Percentiles rank a stretch among this genome's conserved stretches.
Evolutionary conservation across 495 filamentous ascomycete species (phyloP).

Genomic region (Cercophora scortea): DNA sequence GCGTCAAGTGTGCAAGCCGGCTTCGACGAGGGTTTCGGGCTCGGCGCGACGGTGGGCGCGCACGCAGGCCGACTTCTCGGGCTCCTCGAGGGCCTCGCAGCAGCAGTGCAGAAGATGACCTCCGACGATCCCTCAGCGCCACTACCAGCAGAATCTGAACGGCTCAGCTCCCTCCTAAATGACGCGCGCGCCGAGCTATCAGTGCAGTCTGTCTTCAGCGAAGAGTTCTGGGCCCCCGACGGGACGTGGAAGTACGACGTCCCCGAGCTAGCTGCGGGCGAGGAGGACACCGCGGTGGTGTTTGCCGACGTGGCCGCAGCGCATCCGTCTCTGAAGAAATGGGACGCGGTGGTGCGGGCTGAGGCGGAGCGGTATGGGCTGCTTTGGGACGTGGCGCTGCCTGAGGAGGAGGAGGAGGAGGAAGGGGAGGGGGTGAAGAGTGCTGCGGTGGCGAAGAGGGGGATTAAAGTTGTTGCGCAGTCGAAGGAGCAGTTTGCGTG

Average conservation of each 20-base stretch:
- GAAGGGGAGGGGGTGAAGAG: neutral
- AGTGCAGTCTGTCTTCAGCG: constrained; percentile 55
- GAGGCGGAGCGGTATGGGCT: constrained; percentile 37
- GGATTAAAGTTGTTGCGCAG: neutral
- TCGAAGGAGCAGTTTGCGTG: constrained; percentile 12
- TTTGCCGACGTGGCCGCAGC: constrained; percentile 47
- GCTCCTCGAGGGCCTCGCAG: constrained; percentile 56
- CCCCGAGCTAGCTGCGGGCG: constrained; percentile 12
- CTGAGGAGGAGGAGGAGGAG: constrained; percentile 7
- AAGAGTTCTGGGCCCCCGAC: constrained; percentile 49
- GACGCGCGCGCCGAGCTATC: constrained; percentile 53
- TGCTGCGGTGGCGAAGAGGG: constrained; percentile 3
- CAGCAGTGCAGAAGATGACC: constrained; percentile 14
- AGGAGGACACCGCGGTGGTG: constrained; percentile 22
- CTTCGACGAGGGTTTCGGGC: constrained; percentile 78
- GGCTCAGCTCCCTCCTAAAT: constrained; percentile 32
- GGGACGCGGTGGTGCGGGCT: constrained; percentile 36
- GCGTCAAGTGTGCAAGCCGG: constrained; percentile 62
- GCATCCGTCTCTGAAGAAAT: constrained; percentile 53
- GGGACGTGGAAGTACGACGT: constrained; percentile 59
- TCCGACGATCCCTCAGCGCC: neutral
- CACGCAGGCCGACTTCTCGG: constrained; percentile 64
- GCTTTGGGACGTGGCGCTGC: constrained; percentile 25
- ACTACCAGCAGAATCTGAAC: constrained; percentile 8
- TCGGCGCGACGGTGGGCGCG: constrained; percentile 73